Conservation (phyloP, 2,329 filamentous ascomycete genomes). For the Teratosphaeriaceae sp. region DNA sequence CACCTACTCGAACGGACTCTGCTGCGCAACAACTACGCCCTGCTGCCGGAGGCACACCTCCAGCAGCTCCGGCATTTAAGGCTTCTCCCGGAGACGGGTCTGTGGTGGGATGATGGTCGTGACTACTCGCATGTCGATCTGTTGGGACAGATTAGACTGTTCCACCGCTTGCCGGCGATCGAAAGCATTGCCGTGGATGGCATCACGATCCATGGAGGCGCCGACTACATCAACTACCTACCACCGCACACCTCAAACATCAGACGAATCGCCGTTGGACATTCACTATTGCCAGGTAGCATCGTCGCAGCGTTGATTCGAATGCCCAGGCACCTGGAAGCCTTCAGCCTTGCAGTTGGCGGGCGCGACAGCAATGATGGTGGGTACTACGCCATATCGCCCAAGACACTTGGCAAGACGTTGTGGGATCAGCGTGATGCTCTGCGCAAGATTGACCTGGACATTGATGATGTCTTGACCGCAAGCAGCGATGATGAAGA, state of each 20-base stretch:
- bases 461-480: background rate
- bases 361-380: background rate
- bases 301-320: background rate
- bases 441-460: background rate
- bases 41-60: background rate
- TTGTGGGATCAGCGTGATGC: background rate
- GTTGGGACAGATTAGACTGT: background rate
- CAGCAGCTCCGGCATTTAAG: background rate
- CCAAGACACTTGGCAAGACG: background rate
- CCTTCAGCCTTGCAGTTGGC: background rate
- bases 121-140: background rate
- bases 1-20: background rate
- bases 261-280: background rate
- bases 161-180: slow-evolving; percentile 1
- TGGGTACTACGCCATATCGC: background rate
- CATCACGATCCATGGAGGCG: background rate
- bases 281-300: background rate
- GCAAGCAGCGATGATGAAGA: background rate
- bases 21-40: slow-evolving; percentile 2
- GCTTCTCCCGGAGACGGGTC: background rate
- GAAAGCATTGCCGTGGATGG: background rate
- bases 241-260: background rate
- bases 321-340: background rate
- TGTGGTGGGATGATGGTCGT: background rate
- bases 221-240: background rate